Base-by-base conservation (phyloP, 2,329 filamentous ascomycete genomes). In the Colletotrichum eremochloae region DNA sequence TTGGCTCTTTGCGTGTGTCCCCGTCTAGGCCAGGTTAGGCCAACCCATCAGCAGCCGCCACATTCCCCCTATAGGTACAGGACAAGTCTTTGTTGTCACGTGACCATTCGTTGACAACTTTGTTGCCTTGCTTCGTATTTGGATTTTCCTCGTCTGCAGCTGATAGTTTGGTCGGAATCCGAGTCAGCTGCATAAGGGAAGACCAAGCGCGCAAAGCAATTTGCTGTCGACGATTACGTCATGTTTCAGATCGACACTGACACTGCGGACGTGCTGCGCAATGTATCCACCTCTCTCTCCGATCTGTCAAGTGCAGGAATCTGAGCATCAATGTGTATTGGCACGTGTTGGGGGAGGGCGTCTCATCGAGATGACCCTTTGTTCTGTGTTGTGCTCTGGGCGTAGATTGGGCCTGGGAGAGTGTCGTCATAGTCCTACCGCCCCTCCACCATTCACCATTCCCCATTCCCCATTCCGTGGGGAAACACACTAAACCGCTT, bases 171-270 rank as follows among this genome's bases (percentile, higher is more conserved):
- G 52, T 46, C n/a, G 33, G 52, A 46, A 20, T 20, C 31, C 33
- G 31, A 61, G 60, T 72, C 60, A 60, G 65, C 24, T 29, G 11
- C 5, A 5, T 6, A 38, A 31, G 29, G 48, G 12, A n/a, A 53
- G 40, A 9, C 29, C 15, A 31, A 40, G 33, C 36, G 20, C 50
- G 20, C 24, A 63, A 46, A 72, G 68, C 46, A 33, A 18, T 46
- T 40, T 46, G 40, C 15, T 15, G 46, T 61, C 40, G 40, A 65
- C 31, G 33, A 56, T 65, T 64, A 61, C 66, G 66, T 72, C 66
- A 72, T 65, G 70, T 65, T 72, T 70, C 70, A 60, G 60, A 69
- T 69, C 60, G 60, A 31, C 60, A 42, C 66, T 65, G 46, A 24
- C 38, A 18, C 15, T 20, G 24, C 24, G 24, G 24, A 24, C 24